Percentiles rank a stretch among this genome's conserved stretches.
phyloP scores from a whole-genome alignment of 2,329 filamentous ascomycete genomes.

The Aspergillus terreus region DNA sequence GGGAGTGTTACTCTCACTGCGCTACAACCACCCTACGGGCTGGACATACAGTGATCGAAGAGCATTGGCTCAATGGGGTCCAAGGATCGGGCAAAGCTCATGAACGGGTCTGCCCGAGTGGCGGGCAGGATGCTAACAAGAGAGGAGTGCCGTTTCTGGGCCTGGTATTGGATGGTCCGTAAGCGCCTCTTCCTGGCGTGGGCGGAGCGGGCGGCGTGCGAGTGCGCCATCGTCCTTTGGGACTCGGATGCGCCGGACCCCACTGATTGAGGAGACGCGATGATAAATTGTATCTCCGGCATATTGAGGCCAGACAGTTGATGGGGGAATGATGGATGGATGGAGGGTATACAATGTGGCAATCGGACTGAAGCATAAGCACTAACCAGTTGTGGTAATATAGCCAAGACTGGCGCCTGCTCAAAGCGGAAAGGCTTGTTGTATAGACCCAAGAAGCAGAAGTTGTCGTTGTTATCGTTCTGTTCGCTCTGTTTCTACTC shows the following conservation, averaged over 20 bases:
- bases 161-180: constrained; percentile 18
- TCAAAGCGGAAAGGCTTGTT: background rate
- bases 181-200: constrained; percentile 15
- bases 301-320: background rate
- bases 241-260: background rate
- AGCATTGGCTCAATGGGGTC: constrained; percentile 12
- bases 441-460: background rate
- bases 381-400: background rate
- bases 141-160: constrained; percentile 8
- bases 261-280: background rate
- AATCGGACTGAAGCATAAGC: background rate
- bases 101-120: constrained; percentile 14
- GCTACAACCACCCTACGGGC: constrained; percentile 5
- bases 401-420: background rate
- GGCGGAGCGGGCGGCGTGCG: constrained; percentile 18
- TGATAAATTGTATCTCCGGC: background rate
- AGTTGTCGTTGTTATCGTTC: background rate
- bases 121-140: background rate
- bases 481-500: background rate
- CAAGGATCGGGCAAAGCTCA: constrained; percentile 9
- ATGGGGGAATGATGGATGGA: background rate
- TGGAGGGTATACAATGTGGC: background rate
- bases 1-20: background rate
- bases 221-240: constrained; percentile 10
- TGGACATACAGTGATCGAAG: constrained; percentile 20